Base-by-base conservation (phyloP, 2,329 filamentous ascomycete genomes). In the Arthrinium puccinioides region DNA sequence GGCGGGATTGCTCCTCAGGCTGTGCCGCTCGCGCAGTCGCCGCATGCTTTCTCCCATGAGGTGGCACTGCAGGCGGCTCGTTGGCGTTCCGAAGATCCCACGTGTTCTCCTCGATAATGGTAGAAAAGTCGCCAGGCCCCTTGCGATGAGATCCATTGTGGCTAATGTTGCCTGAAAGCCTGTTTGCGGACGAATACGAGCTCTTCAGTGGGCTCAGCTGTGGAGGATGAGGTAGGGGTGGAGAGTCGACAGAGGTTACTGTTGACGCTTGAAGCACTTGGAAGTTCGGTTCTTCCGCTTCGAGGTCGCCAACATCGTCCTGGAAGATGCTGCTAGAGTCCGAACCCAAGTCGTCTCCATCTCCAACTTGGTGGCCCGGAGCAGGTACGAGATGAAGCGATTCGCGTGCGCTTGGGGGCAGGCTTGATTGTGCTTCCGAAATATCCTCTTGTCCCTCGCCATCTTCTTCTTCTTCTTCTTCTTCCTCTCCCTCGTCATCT, bases 201-300 rank as follows among this genome's bases (percentile, higher is more conserved):
- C 74, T 69, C 33, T 67, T 67, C 1, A 81, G 59, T 1, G 76
- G 74, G 32, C 64, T 71, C 32, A 72, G 45, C 32, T 66, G 69
- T 13, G 63, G 69, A 2, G 66, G 65, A 24, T 63, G 55, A 0
- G 70, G 69, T 3, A 73, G 53, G 3, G 71, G 65, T 3, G 68
- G 61, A 2, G 70, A 66, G 13, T 63, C 59, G 21, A 60, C 44
- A 4, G 56, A 59, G 6, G 49, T 44, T 26, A 36, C 42, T 7
- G 47, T 55, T 4, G 56, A 58, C 27, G 48, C 50, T 31, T 57
- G 54, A 9, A 58, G 45, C 19, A 58, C 49, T 33, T 57, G 50
- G 30, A 58, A 46, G 15, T 58, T 57, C 7, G 55, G 54, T 36
- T 56, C 55, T 26, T 57, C 55, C 9, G 40, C 46, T 2, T 58